Base-by-base conservation (phyloP, 2,329 filamentous ascomycete species). In the Cordyceps fumosorosea region DNA sequence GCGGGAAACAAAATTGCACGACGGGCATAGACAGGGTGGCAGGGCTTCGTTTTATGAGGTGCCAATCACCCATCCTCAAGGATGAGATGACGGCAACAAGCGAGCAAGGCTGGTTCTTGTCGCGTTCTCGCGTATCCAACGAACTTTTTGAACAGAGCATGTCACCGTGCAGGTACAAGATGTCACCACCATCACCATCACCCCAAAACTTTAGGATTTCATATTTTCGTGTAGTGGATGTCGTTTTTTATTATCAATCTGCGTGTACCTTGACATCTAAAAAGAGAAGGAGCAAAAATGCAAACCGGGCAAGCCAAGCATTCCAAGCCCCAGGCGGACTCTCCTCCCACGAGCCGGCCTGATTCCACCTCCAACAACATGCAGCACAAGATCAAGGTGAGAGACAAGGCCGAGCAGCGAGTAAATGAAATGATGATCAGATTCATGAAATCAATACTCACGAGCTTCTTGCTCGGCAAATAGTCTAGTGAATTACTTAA, bases 401-500 rank as follows among this genome's bases (percentile, higher is more conserved):
- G 20, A 20, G n/a, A 52, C 26, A 14, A 34, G 40, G 22, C 20
- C 26, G 5, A 24, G 58, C n/a, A 26, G 56, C 58, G 47, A 29
- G 51, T 40, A 60, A 22, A 60, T 54, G 24, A 45, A 20, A 47
- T 53, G 12, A 47, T 32, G 3, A 54, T 60, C 34, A 32, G 24
- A 32, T 60, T 22, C 51, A 54, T 55, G 50, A 37, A 60, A 60
- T 55, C 52, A 42, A 51, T 62, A 56, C 22, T 55, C 52, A 50
- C 51, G 44, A 56, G 51, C 52, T 56, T 55, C 44, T 56, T 52
- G 52, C 52, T n/a, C 59, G 52, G 59, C 52, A 60, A 32, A 62
- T 62, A 61, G 52, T 62, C 59, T 62, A 62, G 29, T 50, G 50
- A 45, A 60, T 60, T 60, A 60, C 51, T 60, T 42, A 44, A 42